Evolutionary conservation across 2,329 filamentous ascomycete species (phyloP).

Genomic region (Penicillium sclerotiorum): DNA sequence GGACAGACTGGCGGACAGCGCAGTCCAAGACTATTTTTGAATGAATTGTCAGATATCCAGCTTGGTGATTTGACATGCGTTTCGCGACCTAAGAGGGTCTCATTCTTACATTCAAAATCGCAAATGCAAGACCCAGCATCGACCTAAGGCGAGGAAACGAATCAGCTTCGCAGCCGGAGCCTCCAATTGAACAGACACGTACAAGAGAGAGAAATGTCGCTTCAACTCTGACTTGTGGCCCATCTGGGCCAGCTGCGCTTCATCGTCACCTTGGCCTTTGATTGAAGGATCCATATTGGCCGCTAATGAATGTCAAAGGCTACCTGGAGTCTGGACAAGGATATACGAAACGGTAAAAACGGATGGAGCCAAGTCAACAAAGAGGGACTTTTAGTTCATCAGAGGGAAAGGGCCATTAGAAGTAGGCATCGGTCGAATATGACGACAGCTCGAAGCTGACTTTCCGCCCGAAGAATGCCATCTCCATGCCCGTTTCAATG

Average conservation of each 20-base stretch:
- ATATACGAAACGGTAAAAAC: too few species aligned
- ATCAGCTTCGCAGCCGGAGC: conserved; percentile 10
- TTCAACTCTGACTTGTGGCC: conserved; percentile 62
- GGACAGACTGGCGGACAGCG: conserved; percentile 60
- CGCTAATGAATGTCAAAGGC: neutral
- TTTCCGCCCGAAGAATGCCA: conserved; percentile 10
- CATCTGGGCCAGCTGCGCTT: conserved; percentile 56
- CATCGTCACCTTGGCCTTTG: conserved; percentile 41
- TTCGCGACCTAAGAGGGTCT: too few species aligned
- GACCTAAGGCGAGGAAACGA: conserved; percentile 35
- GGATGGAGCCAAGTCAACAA: too few species aligned
- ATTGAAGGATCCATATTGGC: conserved; percentile 1
- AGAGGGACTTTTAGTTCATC: neutral
- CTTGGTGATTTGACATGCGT: too few species aligned
- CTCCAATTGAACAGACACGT: conserved; percentile 13
- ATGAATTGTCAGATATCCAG: too few species aligned
- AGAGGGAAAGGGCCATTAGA: neutral
- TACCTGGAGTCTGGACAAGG: neutral
- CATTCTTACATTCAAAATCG: conserved; percentile 58
- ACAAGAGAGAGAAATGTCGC: conserved; percentile 59
- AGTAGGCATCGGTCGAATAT: neutral
- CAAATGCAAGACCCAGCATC: conserved; percentile 65
- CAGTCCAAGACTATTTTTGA: conserved; percentile 62
- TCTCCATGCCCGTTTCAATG: conserved; percentile 1
- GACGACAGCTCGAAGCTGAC: conserved; percentile 22